Evolutionary conservation across 345 rosid species (phyloP).

Genomic region (Barbarea vulgaris): DNA sequence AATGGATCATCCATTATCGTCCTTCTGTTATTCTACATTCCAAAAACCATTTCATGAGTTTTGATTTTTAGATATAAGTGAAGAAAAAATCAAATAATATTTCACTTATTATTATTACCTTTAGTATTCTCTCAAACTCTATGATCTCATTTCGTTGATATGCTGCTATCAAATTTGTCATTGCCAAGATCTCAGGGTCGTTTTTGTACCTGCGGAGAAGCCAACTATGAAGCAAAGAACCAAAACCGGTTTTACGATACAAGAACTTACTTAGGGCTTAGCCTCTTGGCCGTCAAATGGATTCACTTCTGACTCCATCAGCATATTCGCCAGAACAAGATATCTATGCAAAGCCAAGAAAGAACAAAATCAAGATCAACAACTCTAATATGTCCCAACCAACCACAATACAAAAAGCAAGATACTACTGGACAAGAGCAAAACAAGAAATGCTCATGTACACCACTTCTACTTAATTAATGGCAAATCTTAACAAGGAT

Average conservation of each 20-base stretch:
- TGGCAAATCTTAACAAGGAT: no score
- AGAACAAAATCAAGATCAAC: neutral
- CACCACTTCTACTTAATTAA: no score
- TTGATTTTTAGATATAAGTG: neutral
- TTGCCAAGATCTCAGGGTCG: slow-evolving; percentile 98
- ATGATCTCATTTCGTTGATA: slow-evolving; percentile 95
- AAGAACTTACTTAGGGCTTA: slow-evolving; percentile 78
- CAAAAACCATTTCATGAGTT: neutral
- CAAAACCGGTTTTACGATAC: slow-evolving; percentile 2
- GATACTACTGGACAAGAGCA: neutral
- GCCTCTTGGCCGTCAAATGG: slow-evolving; percentile 99
- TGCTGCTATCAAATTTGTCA: slow-evolving; percentile 97
- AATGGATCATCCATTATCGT: slow-evolving; percentile 99
- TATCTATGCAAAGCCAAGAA: slow-evolving; percentile 53
- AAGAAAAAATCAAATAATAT: neutral
- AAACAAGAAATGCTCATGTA: no score
- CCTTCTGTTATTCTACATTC: slow-evolving; percentile 76
- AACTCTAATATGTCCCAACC: no score
- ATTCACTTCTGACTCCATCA: slow-evolving; percentile 99
- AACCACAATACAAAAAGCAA: neutral
- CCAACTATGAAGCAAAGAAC: slow-evolving; percentile 10
- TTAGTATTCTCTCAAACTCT: slow-evolving; percentile 96
- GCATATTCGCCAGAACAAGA: slow-evolving; percentile 97
- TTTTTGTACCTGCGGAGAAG: slow-evolving; percentile 78
- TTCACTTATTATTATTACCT: slow-evolving; percentile 51